Percentiles rank a stretch among this genome's conserved stretches.
Evolutionary conservation across 2,329 filamentous ascomycete species (phyloP).

Genomic region (Colletotrichum tropicale): DNA sequence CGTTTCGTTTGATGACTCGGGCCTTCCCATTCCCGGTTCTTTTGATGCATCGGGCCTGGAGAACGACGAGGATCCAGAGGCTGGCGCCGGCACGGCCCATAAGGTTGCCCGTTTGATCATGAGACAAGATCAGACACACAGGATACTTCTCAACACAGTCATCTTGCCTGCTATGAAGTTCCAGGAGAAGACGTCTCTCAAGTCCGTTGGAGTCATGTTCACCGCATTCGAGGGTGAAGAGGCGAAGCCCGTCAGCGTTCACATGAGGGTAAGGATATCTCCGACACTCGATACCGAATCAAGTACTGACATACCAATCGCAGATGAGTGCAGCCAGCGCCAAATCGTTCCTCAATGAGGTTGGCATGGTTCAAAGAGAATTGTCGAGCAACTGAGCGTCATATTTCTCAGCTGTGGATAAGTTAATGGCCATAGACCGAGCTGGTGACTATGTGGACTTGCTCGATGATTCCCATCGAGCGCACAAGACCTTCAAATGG

Average conservation of each 20-base stretch:
- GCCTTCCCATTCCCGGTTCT: constrained; percentile 51
- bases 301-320: not conserved
- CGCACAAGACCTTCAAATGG: not conserved
- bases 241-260: constrained; percentile 60
- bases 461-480: not conserved
- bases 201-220: constrained; percentile 71
- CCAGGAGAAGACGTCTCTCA: constrained; percentile 75
- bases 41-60: constrained; percentile 60
- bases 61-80: constrained; percentile 33
- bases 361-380: constrained; percentile 55
- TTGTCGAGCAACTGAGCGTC: constrained; percentile 41
- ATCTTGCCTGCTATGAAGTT: constrained; percentile 82
- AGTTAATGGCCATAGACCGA: not conserved
- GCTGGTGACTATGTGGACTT: not conserved
- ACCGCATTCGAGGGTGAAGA: constrained; percentile 65
- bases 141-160: constrained; percentile 85
- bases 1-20: constrained; percentile 59
- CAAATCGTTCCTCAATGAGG: constrained; percentile 55
- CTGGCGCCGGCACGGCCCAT: constrained; percentile 20
- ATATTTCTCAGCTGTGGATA: not conserved
- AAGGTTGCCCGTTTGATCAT: constrained; percentile 79
- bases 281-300: not conserved
- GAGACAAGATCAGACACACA: constrained; percentile 87
- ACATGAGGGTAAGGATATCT: constrained; percentile 59
- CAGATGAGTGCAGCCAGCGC: constrained; percentile 61